Percentiles rank a stretch among this genome's conserved stretches.
These are phyloP conservation scores for Hibiscus syriacus DNA, from an alignment of 345 rosid genomes.

Conservation along the genomic window DNA sequence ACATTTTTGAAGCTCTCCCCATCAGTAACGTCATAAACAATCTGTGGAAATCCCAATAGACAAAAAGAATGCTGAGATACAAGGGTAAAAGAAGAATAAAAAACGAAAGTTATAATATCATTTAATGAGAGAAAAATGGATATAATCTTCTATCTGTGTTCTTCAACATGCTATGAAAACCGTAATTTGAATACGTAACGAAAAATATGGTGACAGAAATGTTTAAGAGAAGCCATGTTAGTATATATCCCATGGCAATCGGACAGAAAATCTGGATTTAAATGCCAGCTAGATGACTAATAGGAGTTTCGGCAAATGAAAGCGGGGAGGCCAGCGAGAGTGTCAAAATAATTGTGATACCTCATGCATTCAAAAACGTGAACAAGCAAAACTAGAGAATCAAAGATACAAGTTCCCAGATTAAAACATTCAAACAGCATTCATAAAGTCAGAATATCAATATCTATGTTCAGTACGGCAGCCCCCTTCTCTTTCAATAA, in stretches of 20 bases:
- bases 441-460: neutral
- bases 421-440: neutral
- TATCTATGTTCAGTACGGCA: neutral
- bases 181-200: neutral
- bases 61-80: neutral
- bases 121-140: neutral
- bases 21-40: constrained; percentile 77
- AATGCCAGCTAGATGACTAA: neutral
- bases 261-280: neutral
- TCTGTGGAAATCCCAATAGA: constrained; percentile 34
- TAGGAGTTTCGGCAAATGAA: neutral
- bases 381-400: neutral
- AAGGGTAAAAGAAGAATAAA: neutral
- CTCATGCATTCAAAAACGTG: neutral
- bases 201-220: neutral
- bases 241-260: neutral
- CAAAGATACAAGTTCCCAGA: neutral
- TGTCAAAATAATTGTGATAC: constrained; percentile 1
- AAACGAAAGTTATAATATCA: neutral
- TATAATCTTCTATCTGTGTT: neutral
- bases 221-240: neutral
- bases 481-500: too few relatives aligned
- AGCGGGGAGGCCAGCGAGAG: neutral
- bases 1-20: constrained; percentile 87
- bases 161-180: neutral